Conservation (phyloP, 371 early-diverging fungal genomes). For the Actinomucor elegans region DNA sequence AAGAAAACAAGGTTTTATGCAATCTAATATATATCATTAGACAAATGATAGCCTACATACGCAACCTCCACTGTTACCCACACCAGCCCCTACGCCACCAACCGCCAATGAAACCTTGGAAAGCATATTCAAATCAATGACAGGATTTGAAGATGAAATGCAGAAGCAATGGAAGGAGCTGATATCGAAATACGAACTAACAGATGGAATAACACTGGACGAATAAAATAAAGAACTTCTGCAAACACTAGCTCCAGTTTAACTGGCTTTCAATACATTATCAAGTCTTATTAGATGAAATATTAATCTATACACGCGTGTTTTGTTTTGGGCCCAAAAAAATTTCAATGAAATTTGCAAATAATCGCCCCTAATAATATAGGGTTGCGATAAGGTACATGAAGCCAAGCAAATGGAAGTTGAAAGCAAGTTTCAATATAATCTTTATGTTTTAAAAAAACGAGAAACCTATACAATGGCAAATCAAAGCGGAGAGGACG, state of each 20-base stretch:
- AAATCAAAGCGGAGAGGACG: too few relatives aligned
- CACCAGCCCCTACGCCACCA: background rate
- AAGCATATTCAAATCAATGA: slow-evolving; percentile 1
- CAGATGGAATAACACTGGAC: background rate
- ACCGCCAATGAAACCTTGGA: slow-evolving; percentile 1
- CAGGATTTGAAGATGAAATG: slow-evolving; percentile 25
- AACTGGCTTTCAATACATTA: background rate
- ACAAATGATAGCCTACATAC: background rate
- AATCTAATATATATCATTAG: background rate
- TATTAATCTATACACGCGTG: too few relatives aligned
- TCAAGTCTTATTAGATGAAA: background rate
- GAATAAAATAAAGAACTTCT: background rate
- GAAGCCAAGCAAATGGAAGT: too few relatives aligned
- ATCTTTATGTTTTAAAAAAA: too few relatives aligned
- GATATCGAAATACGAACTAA: slow-evolving; percentile 14
- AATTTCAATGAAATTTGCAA: too few relatives aligned
- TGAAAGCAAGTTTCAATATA: too few relatives aligned
- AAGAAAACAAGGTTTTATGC: background rate
- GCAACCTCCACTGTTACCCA: background rate
- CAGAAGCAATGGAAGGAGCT: slow-evolving; percentile 21
- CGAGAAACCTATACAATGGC: too few relatives aligned
- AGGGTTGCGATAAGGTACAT: background rate
- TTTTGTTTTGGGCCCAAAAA: too few relatives aligned
- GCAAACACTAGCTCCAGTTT: background rate
- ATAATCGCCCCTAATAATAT: background rate